A percentile compares a stretch with the other conserved stretches of the same genome.
Conservation (phyloP, 352 stramenopile species). For the Pythium angustatum region DNA sequence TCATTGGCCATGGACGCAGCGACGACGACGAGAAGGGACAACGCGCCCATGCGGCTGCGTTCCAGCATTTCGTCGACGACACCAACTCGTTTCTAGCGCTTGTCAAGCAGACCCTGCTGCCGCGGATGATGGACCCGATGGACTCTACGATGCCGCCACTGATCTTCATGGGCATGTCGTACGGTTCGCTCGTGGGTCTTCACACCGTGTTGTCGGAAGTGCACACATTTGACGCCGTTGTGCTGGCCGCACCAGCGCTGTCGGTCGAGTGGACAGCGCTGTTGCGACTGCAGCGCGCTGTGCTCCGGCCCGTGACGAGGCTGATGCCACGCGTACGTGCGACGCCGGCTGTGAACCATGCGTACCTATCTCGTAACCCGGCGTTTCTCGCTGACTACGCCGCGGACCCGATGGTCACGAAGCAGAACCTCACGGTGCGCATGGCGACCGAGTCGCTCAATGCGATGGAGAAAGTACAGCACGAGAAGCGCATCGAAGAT, state of each 20-base stretch:
- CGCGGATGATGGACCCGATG: background rate
- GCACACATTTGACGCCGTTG: constrained; percentile 25
- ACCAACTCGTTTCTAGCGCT: constrained; percentile 32
- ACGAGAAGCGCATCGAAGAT: constrained; percentile 17
- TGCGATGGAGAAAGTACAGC: constrained; percentile 21
- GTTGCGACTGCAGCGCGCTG: constrained; percentile 7
- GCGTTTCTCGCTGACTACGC: constrained; percentile 11
- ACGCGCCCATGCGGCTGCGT: background rate
- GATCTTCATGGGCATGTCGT: constrained; percentile 27
- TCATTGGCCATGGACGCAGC: constrained; percentile 53
- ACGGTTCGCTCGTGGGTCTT: constrained; percentile 19
- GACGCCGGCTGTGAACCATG: constrained; percentile 22
- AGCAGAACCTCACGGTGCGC: constrained; percentile 19
- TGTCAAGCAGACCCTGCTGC: constrained; percentile 17
- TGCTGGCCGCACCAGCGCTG: constrained; percentile 22
- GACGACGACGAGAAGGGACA: constrained; percentile 37
- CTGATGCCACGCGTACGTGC: constrained; percentile 10
- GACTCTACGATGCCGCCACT: constrained; percentile 10
- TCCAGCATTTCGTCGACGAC: constrained; percentile 26
- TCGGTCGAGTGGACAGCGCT: constrained; percentile 20
- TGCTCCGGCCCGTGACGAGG: background rate
- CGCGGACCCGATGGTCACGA: constrained; percentile 23
- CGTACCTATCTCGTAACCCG: constrained; percentile 22
- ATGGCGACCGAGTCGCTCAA: constrained; percentile 24
- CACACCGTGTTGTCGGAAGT: constrained; percentile 28